phyloP scores from a whole-genome alignment of 1,284 basidiomycete species.

The Ustilago trichophora region DNA sequence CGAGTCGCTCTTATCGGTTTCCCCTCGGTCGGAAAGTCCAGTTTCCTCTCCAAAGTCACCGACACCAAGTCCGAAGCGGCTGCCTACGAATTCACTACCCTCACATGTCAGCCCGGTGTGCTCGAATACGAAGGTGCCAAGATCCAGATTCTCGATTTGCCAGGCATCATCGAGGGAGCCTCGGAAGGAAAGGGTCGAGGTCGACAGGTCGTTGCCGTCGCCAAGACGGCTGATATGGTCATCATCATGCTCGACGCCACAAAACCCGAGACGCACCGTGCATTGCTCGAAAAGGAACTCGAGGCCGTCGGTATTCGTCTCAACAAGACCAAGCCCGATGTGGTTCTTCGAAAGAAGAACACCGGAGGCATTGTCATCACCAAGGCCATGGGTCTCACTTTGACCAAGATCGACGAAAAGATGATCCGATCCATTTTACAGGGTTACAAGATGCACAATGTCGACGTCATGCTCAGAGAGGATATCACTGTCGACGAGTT shows the following conservation, averaged over 20 bases:
- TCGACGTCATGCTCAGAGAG: constrained; percentile 60
- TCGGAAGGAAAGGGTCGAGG: constrained; percentile 82
- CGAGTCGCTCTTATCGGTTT: constrained; percentile 82
- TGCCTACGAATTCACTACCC: constrained; percentile 94
- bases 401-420: constrained; percentile 93
- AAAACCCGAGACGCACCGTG: constrained; percentile 90
- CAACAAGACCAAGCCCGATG: constrained; percentile 75
- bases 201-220: constrained; percentile 82
- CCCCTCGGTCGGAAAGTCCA: constrained; percentile 87
- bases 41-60: constrained; percentile 88
- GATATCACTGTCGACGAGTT: constrained; percentile 91
- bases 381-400: constrained; percentile 73
- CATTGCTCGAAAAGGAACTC: constrained; percentile 86
- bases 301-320: constrained; percentile 95
- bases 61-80: constrained; percentile 88
- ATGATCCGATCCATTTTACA: constrained; percentile 88
- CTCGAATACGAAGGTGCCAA: constrained; percentile 69
- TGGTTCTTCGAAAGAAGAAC: constrained; percentile 76
- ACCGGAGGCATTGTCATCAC: constrained; percentile 80
- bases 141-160: constrained; percentile 77
- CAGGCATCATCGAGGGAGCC: constrained; percentile 97
- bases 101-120: constrained; percentile 70
- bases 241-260: constrained; percentile 92
- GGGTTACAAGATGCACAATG: constrained; percentile 64
- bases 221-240: constrained; percentile 94